Base-by-base conservation (phyloP, 768 basidiomycete genomes). In the Suillus alpinus region DNA sequence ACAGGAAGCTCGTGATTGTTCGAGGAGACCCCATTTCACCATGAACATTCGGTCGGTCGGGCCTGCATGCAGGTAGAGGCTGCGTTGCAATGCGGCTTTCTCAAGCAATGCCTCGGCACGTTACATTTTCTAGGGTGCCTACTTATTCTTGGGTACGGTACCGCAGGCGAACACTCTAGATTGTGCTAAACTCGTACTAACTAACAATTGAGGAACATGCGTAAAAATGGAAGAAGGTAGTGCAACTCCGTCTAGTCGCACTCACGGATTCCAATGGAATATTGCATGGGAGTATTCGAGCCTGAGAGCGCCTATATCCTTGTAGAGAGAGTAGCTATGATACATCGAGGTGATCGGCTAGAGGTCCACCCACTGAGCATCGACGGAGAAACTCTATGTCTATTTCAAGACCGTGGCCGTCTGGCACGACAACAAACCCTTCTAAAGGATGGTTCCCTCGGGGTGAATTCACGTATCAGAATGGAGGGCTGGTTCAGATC, bases 221-320 rank as follows among this genome's bases (percentile, higher is more conserved):
- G 18, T 55, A 26, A 52, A 58, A 52, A 52, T 32, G 32, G 44
- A 58, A 36, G n/a, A 52, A 44, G 0, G 46, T 26, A 47, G 46
- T 13, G 13, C 43, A 32, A 13, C 43, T 56, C 53, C 44, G 40
- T 55, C 41, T 23, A 61, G 59, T 61, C 20, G 31, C 62, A 65
- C 68, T 69, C 69, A 71, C 65, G 46, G 41, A 37, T 4, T 34
- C 29, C 50, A 56, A 64, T 62, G 59, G 50, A 64, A 51, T 56
- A 47, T 53, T 39, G 66, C 66, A 61, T 70, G 70, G 62, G 69
- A 70, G 69, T 49, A 61, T 52, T 55, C 61, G 58, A 32, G 59
- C 67, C 62, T 71, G 70, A 57, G 68, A 69, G 59, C 52, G 36
- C 58, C 29, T 46, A 61, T 57, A 46, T 13, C 59, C 40, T 61